Evolutionary conservation across 2,329 filamentous ascomycete species (phyloP).

Genomic region (Sclerotinia trifoliorum): DNA sequence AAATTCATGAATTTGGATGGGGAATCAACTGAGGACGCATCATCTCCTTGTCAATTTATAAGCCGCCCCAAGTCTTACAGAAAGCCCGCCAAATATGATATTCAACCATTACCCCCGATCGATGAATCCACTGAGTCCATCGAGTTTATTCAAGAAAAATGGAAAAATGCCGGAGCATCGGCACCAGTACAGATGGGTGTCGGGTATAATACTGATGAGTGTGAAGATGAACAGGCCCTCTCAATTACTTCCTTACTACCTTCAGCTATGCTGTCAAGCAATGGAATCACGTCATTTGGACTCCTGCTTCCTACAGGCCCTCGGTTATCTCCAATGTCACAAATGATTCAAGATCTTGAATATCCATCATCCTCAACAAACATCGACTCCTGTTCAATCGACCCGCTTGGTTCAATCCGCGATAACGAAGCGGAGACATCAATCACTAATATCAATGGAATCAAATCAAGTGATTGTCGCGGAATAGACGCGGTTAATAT

Average conservation of each 20-base stretch:
- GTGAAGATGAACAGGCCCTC: background rate
- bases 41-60: background rate
- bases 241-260: background rate
- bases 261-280: background rate
- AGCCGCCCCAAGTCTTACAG: background rate
- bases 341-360: slow-evolving; percentile 3
- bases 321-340: background rate
- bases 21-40: background rate
- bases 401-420: background rate
- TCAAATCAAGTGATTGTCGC: background rate
- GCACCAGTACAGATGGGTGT: background rate
- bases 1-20: background rate
- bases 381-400: background rate
- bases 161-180: background rate
- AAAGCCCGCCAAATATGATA: slow-evolving; percentile 14
- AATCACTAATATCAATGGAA: background rate
- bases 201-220: no score
- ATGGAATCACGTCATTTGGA: background rate
- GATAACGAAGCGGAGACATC: background rate
- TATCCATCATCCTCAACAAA: background rate
- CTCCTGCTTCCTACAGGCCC: no score
- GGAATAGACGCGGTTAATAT: background rate
- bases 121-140: background rate
- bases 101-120: background rate
- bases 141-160: background rate